A percentile compares a stretch with the other conserved stretches of the same genome.
Conservation (phyloP, 306 rosid genomes). For the Albizia julibrissin region DNA sequence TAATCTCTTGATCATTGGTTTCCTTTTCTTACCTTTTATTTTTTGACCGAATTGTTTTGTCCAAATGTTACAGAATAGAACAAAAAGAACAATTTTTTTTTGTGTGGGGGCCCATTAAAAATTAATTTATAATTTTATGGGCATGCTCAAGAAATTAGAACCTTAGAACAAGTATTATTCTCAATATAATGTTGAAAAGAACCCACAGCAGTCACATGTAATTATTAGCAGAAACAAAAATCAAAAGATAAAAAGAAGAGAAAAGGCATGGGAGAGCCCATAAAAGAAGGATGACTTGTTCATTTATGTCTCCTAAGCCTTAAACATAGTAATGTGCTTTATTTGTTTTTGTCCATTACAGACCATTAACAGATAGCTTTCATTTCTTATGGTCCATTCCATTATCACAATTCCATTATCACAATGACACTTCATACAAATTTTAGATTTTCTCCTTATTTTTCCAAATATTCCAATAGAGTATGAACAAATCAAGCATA, state of each 20-base stretch:
- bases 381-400: conserved; percentile 39
- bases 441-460: not conserved
- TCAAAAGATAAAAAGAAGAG: conserved; percentile 26
- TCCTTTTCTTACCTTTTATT: conserved; percentile 34
- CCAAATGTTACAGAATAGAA: conserved; percentile 27
- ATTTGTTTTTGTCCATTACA: conserved; percentile 48
- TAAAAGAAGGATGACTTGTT: conserved; percentile 60
- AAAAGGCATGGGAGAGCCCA: conserved; percentile 46
- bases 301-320: conserved; percentile 57
- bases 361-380: conserved; percentile 32
- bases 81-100: conserved; percentile 39
- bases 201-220: conserved; percentile 41
- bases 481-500: not conserved
- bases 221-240: conserved; percentile 30
- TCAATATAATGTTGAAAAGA: conserved; percentile 38
- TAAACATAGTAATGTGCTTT: conserved; percentile 50
- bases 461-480: not conserved
- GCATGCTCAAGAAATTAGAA: conserved; percentile 27
- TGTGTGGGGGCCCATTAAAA: conserved; percentile 27
- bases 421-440: conserved; percentile 10
- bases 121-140: conserved; percentile 9
- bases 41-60: conserved; percentile 39
- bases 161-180: conserved; percentile 33
- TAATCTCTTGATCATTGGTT: not conserved
- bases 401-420: conserved; percentile 24